Conservation (phyloP, 495 filamentous ascomycete species). For the Annulohypoxylon bovei region DNA sequence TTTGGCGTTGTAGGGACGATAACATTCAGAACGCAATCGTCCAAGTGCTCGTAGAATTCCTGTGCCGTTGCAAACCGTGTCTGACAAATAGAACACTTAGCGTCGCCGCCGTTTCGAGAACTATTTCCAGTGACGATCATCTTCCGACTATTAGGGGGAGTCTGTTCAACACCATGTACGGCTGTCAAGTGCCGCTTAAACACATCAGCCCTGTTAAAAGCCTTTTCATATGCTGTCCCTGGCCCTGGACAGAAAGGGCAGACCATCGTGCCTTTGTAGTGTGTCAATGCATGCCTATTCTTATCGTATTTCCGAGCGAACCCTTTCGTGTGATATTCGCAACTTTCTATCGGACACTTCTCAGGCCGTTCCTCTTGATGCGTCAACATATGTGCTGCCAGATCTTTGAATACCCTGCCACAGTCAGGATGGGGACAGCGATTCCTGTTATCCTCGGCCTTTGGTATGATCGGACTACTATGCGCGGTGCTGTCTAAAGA, state of each 20-base stretch:
- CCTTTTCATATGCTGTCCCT: slow-evolving; percentile 94
- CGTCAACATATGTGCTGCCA: slow-evolving; percentile 96
- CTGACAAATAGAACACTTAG: slow-evolving; percentile 96
- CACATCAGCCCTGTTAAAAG: slow-evolving; percentile 97
- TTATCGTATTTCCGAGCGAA: slow-evolving; percentile 99
- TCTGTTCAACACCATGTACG: slow-evolving; percentile 95
- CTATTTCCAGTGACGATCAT: slow-evolving; percentile 69
- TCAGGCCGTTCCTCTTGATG: slow-evolving; percentile 94
- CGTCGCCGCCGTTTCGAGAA: slow-evolving; percentile 72
- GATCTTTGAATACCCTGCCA: slow-evolving; percentile 87
- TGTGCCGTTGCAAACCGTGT: slow-evolving; percentile 90
- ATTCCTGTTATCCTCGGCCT: slow-evolving; percentile 48
- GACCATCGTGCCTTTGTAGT: slow-evolving; percentile 99
- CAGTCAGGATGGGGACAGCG: slow-evolving; percentile 85
- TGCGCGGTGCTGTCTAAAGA: slow-evolving; percentile 46
- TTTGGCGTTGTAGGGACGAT: slow-evolving; percentile 87
- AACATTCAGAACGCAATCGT: slow-evolving; percentile 95
- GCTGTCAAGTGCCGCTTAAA: slow-evolving; percentile 98
- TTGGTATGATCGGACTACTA: slow-evolving; percentile 43
- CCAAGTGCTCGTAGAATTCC: slow-evolving; percentile 98
- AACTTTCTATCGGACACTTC: slow-evolving; percentile 94
- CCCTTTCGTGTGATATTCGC: slow-evolving; percentile 95
- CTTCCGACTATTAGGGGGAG: slow-evolving; percentile 94
- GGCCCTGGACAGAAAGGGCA: slow-evolving; percentile 97
- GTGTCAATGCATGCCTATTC: slow-evolving; percentile 95